Percentiles rank a stretch among this genome's conserved stretches.
phyloP scores from a whole-genome alignment of 129 eudicot genomes.

The Lactuca saligna region DNA sequence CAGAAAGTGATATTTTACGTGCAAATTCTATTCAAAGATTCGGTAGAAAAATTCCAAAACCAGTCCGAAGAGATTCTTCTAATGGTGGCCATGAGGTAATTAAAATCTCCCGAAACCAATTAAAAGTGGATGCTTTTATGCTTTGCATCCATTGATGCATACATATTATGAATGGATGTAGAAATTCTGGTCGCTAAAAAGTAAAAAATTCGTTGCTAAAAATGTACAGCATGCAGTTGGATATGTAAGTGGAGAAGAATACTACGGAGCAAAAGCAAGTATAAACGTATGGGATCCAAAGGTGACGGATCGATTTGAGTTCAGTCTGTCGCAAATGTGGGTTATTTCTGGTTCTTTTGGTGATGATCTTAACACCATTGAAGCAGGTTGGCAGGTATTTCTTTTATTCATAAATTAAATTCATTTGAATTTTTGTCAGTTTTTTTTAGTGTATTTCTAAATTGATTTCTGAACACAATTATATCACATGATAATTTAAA shows the following conservation, averaged over 20 bases:
- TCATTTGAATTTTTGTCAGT: neutral
- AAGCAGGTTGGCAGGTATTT: slow-evolving; percentile 94
- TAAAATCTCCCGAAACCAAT: no score
- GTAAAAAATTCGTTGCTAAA: neutral
- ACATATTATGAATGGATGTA: neutral
- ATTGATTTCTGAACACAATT: neutral
- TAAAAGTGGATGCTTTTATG: neutral
- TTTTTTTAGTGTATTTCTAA: neutral
- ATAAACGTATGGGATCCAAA: slow-evolving; percentile 81
- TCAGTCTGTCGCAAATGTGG: slow-evolving; percentile 87
- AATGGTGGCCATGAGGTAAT: slow-evolving; percentile 81
- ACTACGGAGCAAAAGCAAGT: slow-evolving; percentile 89
- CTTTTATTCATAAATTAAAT: no score
- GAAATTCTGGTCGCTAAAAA: slow-evolving; percentile 12
- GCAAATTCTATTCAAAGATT: slow-evolving; percentile 61
- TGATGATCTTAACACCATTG: slow-evolving; percentile 86
- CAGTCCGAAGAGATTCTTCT: slow-evolving; percentile 61
- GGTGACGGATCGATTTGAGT: slow-evolving; percentile 62
- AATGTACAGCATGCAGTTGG: slow-evolving; percentile 80
- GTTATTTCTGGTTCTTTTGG: slow-evolving; percentile 85
- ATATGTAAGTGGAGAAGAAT: slow-evolving; percentile 68
- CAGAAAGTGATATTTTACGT: slow-evolving; percentile 65
- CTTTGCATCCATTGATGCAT: slow-evolving; percentile 1
- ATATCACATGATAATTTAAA: neutral
- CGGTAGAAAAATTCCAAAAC: slow-evolving; percentile 57